phyloP scores from a whole-genome alignment of 805 yeast genomes.

The Sugiyamaella smithiae region DNA sequence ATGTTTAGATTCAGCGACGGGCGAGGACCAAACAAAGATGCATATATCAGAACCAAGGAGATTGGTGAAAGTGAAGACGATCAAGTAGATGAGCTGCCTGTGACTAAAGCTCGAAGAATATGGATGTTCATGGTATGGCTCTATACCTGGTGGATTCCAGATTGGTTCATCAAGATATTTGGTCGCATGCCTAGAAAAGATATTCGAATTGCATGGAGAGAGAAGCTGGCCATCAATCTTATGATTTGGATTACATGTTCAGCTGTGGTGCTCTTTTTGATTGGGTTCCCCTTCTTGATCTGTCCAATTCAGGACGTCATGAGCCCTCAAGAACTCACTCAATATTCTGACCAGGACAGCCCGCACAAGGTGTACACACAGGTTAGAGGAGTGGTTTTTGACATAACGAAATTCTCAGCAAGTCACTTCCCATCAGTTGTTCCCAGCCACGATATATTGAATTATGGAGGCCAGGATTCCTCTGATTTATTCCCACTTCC shows the following conservation, averaged over 20 bases:
- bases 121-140: constrained; percentile 40
- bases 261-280: constrained; percentile 31
- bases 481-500: constrained; percentile 40
- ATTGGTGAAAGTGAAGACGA: constrained; percentile 34
- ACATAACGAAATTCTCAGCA: constrained; percentile 37
- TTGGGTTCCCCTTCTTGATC: constrained; percentile 40
- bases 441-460: constrained; percentile 32
- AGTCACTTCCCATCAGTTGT: constrained; percentile 41
- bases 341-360: constrained; percentile 28
- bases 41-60: constrained; percentile 30
- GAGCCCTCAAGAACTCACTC: constrained; percentile 33
- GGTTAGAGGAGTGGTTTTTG: constrained; percentile 41
- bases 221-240: constrained; percentile 41
- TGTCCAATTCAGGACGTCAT: constrained; percentile 41
- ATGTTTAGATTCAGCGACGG: constrained; percentile 34
- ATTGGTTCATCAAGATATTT: constrained; percentile 30
- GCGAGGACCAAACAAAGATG: constrained; percentile 26
- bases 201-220: constrained; percentile 43
- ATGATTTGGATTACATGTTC: constrained; percentile 41
- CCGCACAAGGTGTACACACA: constrained; percentile 36
- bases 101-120: constrained; percentile 28
- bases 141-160: constrained; percentile 43
- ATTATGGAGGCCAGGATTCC: constrained; percentile 39
- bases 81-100: constrained; percentile 30
- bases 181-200: constrained; percentile 36